phyloP scores from a whole-genome alignment of 352 stramenopile genomes.

The Plasmopara muralis region DNA sequence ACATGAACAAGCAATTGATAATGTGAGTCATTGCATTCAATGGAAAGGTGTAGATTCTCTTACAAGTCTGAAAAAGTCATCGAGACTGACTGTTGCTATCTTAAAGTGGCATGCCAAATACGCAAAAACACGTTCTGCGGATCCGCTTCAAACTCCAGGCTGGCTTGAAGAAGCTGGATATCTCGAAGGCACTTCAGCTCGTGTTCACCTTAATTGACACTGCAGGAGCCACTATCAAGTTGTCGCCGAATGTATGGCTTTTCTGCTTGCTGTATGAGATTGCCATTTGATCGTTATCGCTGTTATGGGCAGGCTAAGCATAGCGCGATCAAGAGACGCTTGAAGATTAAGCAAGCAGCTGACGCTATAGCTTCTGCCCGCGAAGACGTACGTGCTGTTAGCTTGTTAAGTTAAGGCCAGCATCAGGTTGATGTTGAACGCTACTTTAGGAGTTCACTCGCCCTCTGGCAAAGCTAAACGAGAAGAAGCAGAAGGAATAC shows the following conservation, averaged over 20 bases:
- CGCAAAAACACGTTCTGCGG: constrained; percentile 54
- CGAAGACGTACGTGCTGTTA: constrained; percentile 22
- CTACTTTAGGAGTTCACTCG: constrained; percentile 34
- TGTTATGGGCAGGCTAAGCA: constrained; percentile 46
- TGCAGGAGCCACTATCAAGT: constrained; percentile 64
- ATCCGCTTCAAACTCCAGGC: constrained; percentile 56
- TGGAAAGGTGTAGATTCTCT: neutral
- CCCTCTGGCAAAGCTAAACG: constrained; percentile 45
- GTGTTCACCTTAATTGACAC: constrained; percentile 53
- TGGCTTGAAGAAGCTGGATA: constrained; percentile 58
- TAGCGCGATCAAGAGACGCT: constrained; percentile 63
- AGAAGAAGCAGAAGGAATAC: constrained; percentile 81
- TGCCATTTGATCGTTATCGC: neutral
- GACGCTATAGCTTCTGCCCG: constrained; percentile 25
- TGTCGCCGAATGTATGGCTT: constrained; percentile 58
- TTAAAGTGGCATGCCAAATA: constrained; percentile 54
- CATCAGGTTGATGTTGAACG: neutral
- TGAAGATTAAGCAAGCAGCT: constrained; percentile 54
- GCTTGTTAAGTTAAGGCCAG: neutral
- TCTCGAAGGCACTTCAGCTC: constrained; percentile 37
- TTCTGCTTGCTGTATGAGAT: constrained; percentile 3
- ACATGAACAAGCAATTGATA: constrained; percentile 61
- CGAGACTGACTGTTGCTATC: neutral
- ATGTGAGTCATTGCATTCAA: constrained; percentile 33
- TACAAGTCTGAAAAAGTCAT: neutral